A percentile compares a stretch with the other conserved stretches of the same genome.
These are phyloP conservation scores for Cordyceps tenuipes DNA, from an alignment of 2,329 filamentous ascomycete genomes.

Conservation along the genomic window DNA sequence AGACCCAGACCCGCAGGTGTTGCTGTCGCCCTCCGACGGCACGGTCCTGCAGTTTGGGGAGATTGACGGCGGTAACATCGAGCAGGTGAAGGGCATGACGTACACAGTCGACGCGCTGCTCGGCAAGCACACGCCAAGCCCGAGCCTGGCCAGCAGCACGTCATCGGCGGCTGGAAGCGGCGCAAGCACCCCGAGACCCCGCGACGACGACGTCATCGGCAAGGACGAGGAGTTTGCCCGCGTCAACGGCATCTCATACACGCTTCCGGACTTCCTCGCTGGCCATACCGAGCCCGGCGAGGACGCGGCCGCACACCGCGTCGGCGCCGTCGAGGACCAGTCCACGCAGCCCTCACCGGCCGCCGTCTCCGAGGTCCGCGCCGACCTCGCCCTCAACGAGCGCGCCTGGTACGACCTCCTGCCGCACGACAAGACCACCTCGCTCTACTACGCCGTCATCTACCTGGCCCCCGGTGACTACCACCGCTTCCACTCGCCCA, in stretches of 20 bases:
- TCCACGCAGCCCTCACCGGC: constrained; percentile 54
- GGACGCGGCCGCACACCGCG: background rate
- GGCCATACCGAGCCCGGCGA: constrained; percentile 47
- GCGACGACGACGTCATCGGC: constrained; percentile 59
- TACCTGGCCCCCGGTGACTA: constrained; percentile 97
- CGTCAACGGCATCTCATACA: constrained; percentile 94
- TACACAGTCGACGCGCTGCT: constrained; percentile 92
- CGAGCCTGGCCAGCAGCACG: constrained; percentile 39
- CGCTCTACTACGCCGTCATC: constrained; percentile 87
- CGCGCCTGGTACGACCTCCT: constrained; percentile 64
- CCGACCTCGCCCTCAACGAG: constrained; percentile 68
- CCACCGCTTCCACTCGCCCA: constrained; percentile 93
- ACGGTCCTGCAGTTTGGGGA: constrained; percentile 84
- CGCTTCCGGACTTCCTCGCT: constrained; percentile 77
- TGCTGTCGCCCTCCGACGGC: constrained; percentile 85
- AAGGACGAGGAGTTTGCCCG: constrained; percentile 87
- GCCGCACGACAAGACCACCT: constrained; percentile 53
- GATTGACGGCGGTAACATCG: constrained; percentile 89
- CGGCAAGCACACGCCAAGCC: constrained; percentile 53
- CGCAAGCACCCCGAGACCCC: constrained; percentile 18
- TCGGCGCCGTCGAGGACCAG: constrained; percentile 53
- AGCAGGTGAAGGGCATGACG: constrained; percentile 98
- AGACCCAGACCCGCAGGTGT: constrained; percentile 68
- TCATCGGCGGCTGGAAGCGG: constrained; percentile 15
- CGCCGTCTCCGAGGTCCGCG: constrained; percentile 77